phyloP scores from a whole-genome alignment of 495 filamentous ascomycete species.

The Hyaloscypha hepaticicola region DNA sequence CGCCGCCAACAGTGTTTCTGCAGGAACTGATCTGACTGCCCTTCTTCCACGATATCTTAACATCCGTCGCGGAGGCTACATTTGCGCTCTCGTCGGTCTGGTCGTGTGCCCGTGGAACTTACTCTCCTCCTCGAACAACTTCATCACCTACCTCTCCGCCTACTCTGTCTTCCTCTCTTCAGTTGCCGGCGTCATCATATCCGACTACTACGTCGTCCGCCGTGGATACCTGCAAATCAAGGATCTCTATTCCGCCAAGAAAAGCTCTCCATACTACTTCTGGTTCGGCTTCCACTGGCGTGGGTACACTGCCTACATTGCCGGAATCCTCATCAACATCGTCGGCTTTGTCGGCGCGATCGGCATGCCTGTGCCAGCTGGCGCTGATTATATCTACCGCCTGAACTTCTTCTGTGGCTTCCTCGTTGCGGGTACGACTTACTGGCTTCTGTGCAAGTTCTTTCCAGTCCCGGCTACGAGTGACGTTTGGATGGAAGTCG shows the following conservation, averaged over 20 bases:
- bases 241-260: slow-evolving; percentile 74
- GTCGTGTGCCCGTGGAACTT: slow-evolving; percentile 91
- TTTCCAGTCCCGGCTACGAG: slow-evolving; percentile 74
- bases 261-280: slow-evolving; percentile 69
- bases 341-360: slow-evolving; percentile 88
- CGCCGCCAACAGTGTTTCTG: slow-evolving; percentile 85
- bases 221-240: slow-evolving; percentile 77
- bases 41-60: slow-evolving; percentile 83
- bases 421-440: slow-evolving; percentile 64
- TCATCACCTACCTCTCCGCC: slow-evolving; percentile 91
- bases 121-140: slow-evolving; percentile 74
- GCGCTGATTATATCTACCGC: slow-evolving; percentile 84
- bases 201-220: slow-evolving; percentile 88
- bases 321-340: slow-evolving; percentile 87
- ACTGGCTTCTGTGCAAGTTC: slow-evolving; percentile 65
- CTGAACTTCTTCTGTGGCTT: slow-evolving; percentile 89
- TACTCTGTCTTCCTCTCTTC: slow-evolving; percentile 96
- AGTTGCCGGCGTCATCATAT: slow-evolving; percentile 86
- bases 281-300: slow-evolving; percentile 76
- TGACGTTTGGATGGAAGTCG: slow-evolving; percentile 79
- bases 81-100: slow-evolving; percentile 80
- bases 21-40: slow-evolving; percentile 89
- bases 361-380: slow-evolving; percentile 63
- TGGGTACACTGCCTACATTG: slow-evolving; percentile 79
- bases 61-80: slow-evolving; percentile 87